Evolutionary conservation across 352 stramenopile genomes (phyloP).

Genomic region (Globisporangium megalacanthum): DNA sequence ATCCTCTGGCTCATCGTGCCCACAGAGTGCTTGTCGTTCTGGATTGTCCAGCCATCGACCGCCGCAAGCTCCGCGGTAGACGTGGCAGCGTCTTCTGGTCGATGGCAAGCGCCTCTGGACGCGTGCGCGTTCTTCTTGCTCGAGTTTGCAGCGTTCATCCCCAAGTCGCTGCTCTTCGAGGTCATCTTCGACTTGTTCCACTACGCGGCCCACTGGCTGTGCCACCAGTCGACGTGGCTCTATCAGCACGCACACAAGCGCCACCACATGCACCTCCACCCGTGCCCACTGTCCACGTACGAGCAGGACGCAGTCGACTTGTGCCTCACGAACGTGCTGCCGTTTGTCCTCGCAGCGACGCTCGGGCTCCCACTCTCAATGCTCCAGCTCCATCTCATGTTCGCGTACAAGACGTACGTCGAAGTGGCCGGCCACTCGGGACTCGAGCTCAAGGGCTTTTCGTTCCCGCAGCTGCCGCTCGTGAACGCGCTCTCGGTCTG

Average conservation of each 20-base stretch:
- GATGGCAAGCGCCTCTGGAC: background rate
- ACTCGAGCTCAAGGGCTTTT: constrained; percentile 79
- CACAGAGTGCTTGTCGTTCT: constrained; percentile 67
- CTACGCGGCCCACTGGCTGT: constrained; percentile 70
- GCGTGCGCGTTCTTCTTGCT: constrained; percentile 19
- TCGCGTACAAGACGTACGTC: constrained; percentile 89
- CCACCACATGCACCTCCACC: constrained; percentile 75
- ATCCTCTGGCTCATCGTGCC: constrained; percentile 64
- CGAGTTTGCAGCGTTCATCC: constrained; percentile 62
- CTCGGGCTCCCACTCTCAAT: constrained; percentile 40
- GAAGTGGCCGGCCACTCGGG: constrained; percentile 82
- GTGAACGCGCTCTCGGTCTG: constrained; percentile 48
- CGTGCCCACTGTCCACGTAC: constrained; percentile 77
- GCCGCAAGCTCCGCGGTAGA: background rate
- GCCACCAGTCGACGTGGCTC: constrained; percentile 57
- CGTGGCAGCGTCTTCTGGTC: background rate
- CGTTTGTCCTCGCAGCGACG: constrained; percentile 45
- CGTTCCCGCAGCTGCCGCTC: constrained; percentile 80
- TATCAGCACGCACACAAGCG: constrained; percentile 82
- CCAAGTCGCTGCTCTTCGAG: constrained; percentile 83
- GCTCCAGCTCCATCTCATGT: constrained; percentile 68
- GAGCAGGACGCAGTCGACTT: constrained; percentile 76
- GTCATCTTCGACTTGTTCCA: constrained; percentile 86
- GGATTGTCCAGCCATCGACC: constrained; percentile 20
- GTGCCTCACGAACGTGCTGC: constrained; percentile 70